phyloP scores from a whole-genome alignment of 75 land plant species.

The Cupressus sempervirens region DNA sequence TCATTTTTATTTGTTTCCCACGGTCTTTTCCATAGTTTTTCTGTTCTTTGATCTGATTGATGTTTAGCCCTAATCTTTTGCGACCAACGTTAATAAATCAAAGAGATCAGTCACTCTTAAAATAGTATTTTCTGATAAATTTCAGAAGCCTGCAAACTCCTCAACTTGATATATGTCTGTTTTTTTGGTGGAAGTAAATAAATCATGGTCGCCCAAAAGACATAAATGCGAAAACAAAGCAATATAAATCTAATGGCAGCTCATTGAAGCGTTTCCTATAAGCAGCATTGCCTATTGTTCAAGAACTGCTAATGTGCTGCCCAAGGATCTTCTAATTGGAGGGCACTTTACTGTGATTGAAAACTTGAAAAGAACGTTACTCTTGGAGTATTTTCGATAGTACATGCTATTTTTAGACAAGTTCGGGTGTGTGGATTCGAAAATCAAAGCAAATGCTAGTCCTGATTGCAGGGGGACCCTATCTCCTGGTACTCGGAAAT shows the following conservation, averaged over 20 bases:
- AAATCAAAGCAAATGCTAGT: not conserved
- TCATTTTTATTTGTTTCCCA: not conserved
- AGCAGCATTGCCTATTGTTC: too few relatives aligned
- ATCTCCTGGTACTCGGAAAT: not conserved
- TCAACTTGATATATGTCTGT: too few relatives aligned
- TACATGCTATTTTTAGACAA: not conserved
- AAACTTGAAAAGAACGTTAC: not conserved
- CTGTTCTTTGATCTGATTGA: too few relatives aligned
- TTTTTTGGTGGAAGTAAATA: too few relatives aligned
- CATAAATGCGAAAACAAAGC: not conserved
- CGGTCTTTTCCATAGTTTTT: not conserved
- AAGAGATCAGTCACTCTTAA: not conserved
- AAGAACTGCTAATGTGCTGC: too few relatives aligned
- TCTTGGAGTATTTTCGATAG: not conserved
- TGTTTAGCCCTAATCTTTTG: not conserved
- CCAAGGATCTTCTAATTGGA: too few relatives aligned
- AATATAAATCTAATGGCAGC: not conserved
- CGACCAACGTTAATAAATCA: not conserved
- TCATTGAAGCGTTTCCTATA: not conserved
- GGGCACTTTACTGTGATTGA: too few relatives aligned
- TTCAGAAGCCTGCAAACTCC: too few relatives aligned
- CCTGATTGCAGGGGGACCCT: not conserved
- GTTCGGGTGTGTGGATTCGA: not conserved
- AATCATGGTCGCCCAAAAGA: not conserved
- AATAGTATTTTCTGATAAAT: not conserved